Evolutionary conservation across 768 basidiomycete species (phyloP), one percentile per base, ranked within the genome.

Genomic region (Amanita subjunquillea): DNA sequence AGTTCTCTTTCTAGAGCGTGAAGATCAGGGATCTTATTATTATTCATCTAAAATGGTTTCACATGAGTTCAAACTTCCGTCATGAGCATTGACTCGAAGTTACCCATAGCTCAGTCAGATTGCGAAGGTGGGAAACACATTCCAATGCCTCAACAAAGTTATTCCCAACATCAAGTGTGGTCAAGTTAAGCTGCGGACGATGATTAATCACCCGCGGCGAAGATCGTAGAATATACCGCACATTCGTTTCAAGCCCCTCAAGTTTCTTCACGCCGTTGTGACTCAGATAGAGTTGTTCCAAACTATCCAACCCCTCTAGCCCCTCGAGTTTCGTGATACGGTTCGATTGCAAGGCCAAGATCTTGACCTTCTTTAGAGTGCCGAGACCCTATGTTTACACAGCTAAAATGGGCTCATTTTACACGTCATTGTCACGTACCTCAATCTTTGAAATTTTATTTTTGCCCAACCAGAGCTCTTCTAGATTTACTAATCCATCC

Each of bases 401-500:
- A 49, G 53, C 45, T 41, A 30, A 50, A 23, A 51, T 36, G 15
- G 48, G 37, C 37, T 6, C 47, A 51, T 13, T n/a, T 13, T 3
- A 10, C 2, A 34, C 29, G 13, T 30, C 46, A 41, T 12, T 38
- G 34, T 13, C n/a, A 9, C 62, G 39, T 57, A 90, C 91, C 76
- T 94, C 87, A 3, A 99, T 77, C 64, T 80, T 84, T 5, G 83
- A 65, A 54, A 99, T 91, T 71, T 97, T 99, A 65, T 99, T 99
- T 76, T 99, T 99, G 6, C 96, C 96, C 2, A 98, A 69, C 92
- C 95, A 98, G 2, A 99, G 72, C 60, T 97, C 93, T 58, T 93
- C 90, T 8, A 99, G 71, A 57, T 86, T 88, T 1, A 83, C 78
- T 37, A 96, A 70, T 1, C 78, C 73, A 9, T 90, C 89, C 3